Base-by-base conservation (phyloP, 2,329 filamentous ascomycete species). In the Alternaria consortialis region DNA sequence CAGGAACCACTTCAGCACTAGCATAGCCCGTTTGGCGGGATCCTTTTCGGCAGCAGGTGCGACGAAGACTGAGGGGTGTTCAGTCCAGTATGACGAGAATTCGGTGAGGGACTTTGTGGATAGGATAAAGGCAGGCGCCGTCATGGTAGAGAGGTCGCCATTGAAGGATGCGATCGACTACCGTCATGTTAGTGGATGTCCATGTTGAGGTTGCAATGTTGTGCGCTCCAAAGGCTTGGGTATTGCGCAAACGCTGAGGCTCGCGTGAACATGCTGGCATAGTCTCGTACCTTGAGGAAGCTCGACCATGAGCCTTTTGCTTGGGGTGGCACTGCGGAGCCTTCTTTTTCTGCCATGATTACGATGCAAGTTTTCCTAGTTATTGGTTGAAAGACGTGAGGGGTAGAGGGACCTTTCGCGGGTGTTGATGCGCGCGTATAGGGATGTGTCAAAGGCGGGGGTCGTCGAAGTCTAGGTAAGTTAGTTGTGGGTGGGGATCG, bases 1-100 rank as follows among this genome's bases (percentile, higher is more conserved):
- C 56, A 98, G 82, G 82, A 97, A 98, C 94, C 94, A 98, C 80
- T 94, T 96, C 71, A 97, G 83, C n/a, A 98, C 94, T 34, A 94
- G 84, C 68, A 97, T 81, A 20, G 92, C 90, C 63, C 94, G 89
- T 83, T 93, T 95, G 72, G 91, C 88, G 0, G 93, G 87, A 76
- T 97, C 91, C 53, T 88, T 72, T 78, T 97, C 93, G 59, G 86
- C 85, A 50, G 93, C 91, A 3, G 94, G 92, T 12, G 94, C 93
- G 61, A 93, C 88, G 70, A 98, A 91, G 62, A 97, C 81, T 25
- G 79, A 77, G 34, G 84, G 85, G 70, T 84, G 84, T 64, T 86
- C 84, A n/a, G 84, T 81, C 84, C 84, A 86, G 73, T 85, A 84
- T 1, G 83, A 83, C n/a, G 83, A 84, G 75, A 86, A 86, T 65